Evolutionary conservation across 2,329 filamentous ascomycete genomes (phyloP).

Genomic region (Hypocrella siamensis): DNA sequence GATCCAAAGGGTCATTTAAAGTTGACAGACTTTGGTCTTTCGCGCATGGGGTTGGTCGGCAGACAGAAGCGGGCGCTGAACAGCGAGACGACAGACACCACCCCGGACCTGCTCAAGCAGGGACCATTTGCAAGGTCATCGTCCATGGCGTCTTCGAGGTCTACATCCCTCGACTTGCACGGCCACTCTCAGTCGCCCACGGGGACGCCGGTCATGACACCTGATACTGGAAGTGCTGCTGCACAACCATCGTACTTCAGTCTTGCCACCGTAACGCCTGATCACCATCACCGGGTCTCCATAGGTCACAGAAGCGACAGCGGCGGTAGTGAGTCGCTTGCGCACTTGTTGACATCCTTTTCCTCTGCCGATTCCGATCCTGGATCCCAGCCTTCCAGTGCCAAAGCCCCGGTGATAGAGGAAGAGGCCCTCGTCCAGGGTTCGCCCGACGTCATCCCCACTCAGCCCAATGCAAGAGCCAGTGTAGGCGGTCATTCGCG

Average conservation of each 20-base stretch:
- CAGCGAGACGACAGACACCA: conserved; percentile 60
- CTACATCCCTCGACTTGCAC: conserved; percentile 83
- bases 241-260: conserved; percentile 89
- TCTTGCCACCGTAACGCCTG: conserved; percentile 36
- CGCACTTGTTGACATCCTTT: conserved; percentile 68
- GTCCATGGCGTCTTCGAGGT: conserved; percentile 80
- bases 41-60: conserved; percentile 90
- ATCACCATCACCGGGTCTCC: conserved; percentile 54
- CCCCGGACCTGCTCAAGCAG: conserved; percentile 81
- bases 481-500: conserved; percentile 19
- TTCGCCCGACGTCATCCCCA: conserved; percentile 60
- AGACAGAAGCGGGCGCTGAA: conserved; percentile 88
- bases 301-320: conserved; percentile 75
- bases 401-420: conserved; percentile 50
- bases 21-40: conserved; percentile 92
- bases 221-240: conserved; percentile 46
- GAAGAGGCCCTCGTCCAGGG: conserved; percentile 59
- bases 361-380: conserved; percentile 49
- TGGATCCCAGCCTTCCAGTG: conserved; percentile 25
- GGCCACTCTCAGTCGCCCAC: conserved; percentile 57
- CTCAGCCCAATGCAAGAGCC: conserved; percentile 10
- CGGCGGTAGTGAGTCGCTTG: conserved; percentile 72
- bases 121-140: conserved; percentile 77
- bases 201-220: conserved; percentile 75
- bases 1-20: conserved; percentile 95